A percentile compares a stretch with the other conserved stretches of the same genome.
phyloP scores from a whole-genome alignment of 192 early-diverging fungal species.

The Mortierella alpina region DNA sequence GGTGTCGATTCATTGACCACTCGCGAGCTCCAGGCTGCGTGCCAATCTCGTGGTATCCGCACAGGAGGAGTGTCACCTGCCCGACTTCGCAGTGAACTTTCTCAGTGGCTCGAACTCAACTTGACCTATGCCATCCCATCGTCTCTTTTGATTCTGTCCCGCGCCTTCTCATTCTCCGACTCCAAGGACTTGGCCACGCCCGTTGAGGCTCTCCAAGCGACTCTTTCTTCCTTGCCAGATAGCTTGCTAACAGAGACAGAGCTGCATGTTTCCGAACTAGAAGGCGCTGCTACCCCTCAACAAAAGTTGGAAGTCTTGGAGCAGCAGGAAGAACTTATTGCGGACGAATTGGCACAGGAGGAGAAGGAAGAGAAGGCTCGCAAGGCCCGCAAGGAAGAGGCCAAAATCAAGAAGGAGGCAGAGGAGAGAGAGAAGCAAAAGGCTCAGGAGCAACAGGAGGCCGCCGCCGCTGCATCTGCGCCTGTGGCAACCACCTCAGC shows the following conservation, averaged over 20 bases:
- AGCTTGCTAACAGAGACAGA: slow-evolving; percentile 91
- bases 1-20: slow-evolving; percentile 90
- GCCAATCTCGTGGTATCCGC: slow-evolving; percentile 89
- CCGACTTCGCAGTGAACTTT: slow-evolving; percentile 86
- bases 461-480: slow-evolving; percentile 2
- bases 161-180: slow-evolving; percentile 85
- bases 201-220: slow-evolving; percentile 91
- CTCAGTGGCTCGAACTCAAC: slow-evolving; percentile 96
- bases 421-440: slow-evolving; percentile 55
- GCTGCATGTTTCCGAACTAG: slow-evolving; percentile 86
- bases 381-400: slow-evolving; percentile 69
- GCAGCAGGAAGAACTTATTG: slow-evolving; percentile 97
- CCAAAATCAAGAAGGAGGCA: slow-evolving; percentile 58
- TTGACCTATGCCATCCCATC: slow-evolving; percentile 92
- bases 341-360: slow-evolving; percentile 93
- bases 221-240: slow-evolving; percentile 90
- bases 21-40: slow-evolving; percentile 89
- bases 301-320: slow-evolving; percentile 94
- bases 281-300: slow-evolving; percentile 90
- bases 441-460: slow-evolving; percentile 26
- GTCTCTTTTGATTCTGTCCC: slow-evolving; percentile 88
- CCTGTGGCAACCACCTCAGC: background rate
- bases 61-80: slow-evolving; percentile 90
- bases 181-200: slow-evolving; percentile 57
- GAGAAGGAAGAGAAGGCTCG: slow-evolving; percentile 72